Evolutionary conservation across 306 rosid genomes (phyloP).

Genomic region (Geum urbanum): DNA sequence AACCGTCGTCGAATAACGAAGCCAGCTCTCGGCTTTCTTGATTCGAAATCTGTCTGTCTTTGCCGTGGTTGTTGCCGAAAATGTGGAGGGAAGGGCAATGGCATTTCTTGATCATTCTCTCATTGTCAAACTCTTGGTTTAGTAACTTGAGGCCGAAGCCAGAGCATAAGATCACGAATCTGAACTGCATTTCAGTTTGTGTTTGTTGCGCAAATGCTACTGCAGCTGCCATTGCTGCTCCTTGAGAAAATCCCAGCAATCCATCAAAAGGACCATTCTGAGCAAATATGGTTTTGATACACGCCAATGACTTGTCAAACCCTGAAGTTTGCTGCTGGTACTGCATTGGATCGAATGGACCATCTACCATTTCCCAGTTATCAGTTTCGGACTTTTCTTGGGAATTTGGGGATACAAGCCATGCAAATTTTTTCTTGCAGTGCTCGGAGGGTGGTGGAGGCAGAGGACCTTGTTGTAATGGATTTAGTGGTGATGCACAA

Average conservation of each 20-base stretch:
- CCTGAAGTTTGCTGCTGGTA: slow-evolving; percentile 75
- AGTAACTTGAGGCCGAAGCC: slow-evolving; percentile 49
- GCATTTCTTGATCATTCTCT: slow-evolving; percentile 36
- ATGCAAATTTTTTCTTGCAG: slow-evolving; percentile 74
- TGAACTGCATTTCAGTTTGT: slow-evolving; percentile 36
- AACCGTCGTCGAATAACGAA: slow-evolving; percentile 52
- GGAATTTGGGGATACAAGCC: slow-evolving; percentile 58
- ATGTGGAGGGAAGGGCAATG: slow-evolving; percentile 80
- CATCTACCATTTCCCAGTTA: slow-evolving; percentile 58
- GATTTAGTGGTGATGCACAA: slow-evolving; percentile 27
- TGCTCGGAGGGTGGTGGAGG: slow-evolving; percentile 52
- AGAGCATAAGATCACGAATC: slow-evolving; percentile 73
- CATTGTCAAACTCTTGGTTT: slow-evolving; percentile 30
- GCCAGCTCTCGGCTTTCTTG: slow-evolving; percentile 67
- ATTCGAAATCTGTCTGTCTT: slow-evolving; percentile 75
- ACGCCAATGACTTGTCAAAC: slow-evolving; percentile 52
- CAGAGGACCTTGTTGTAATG: slow-evolving; percentile 34
- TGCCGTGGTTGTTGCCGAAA: slow-evolving; percentile 65
- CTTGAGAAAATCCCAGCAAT: slow-evolving; percentile 82
- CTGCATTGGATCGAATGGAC: slow-evolving; percentile 77
- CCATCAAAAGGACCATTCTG: slow-evolving; percentile 80
- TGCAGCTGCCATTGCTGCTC: slow-evolving; percentile 84
- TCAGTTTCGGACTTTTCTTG: slow-evolving; percentile 21
- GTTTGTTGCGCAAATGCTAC: slow-evolving; percentile 44
- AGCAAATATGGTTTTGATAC: slow-evolving; percentile 49